phyloP scores from a whole-genome alignment of 257 asterid species.

The Rhazya stricta region DNA sequence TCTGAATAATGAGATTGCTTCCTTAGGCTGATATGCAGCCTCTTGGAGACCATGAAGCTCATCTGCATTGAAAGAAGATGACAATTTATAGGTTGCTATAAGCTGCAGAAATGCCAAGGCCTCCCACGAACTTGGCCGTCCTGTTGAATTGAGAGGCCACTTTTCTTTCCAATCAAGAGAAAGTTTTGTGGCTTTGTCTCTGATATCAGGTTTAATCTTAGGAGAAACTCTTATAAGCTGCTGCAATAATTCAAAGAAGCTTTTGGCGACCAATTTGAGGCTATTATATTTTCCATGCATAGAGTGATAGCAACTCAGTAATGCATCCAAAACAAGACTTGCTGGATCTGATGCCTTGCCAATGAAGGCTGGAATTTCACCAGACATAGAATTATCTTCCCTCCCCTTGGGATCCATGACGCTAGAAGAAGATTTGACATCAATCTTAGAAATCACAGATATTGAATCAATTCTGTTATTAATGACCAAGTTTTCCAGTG shows the following conservation, averaged over 20 bases:
- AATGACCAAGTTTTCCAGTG: background rate
- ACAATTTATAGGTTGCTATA: background rate
- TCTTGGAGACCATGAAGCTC: background rate
- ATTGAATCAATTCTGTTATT: background rate
- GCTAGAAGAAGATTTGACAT: background rate
- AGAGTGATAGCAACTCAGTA: background rate
- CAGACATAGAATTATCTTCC: background rate
- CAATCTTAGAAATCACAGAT: background rate
- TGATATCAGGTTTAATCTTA: background rate
- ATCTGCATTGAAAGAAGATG: background rate
- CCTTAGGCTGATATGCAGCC: constrained; percentile 4
- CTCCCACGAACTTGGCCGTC: background rate
- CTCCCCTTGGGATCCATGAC: background rate
- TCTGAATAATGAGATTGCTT: constrained; percentile 2
- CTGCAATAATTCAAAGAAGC: background rate
- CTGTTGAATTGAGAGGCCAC: background rate
- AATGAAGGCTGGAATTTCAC: background rate
- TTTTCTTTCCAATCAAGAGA: background rate
- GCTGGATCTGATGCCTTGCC: background rate
- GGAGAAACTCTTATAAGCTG: background rate
- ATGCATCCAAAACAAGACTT: background rate
- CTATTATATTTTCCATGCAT: background rate
- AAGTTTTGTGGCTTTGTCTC: background rate
- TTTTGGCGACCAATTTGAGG: background rate
- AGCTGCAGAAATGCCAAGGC: constrained; percentile 6